phyloP scores from a whole-genome alignment of 352 stramenopile genomes.

The Phytophthora melonis region DNA sequence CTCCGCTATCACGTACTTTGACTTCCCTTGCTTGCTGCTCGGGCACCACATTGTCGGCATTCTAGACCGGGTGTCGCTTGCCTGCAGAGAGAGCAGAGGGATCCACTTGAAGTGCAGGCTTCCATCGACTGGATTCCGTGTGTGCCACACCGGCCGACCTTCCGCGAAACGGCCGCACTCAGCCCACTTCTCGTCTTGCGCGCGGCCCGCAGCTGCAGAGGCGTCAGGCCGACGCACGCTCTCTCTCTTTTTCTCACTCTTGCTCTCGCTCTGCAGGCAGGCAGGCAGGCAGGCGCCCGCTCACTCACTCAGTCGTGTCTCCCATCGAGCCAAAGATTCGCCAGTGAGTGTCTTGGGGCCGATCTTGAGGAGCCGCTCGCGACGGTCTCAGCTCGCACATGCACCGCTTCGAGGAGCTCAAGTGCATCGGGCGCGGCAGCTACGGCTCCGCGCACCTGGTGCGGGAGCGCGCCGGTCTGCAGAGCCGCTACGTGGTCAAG shows the following conservation, averaged over 20 bases:
- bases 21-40: not conserved
- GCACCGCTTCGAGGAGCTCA: constrained; percentile 81
- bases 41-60: too few relatives aligned
- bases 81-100: not conserved
- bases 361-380: constrained; percentile 33
- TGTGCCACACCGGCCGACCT: not conserved
- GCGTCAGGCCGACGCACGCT: too few relatives aligned
- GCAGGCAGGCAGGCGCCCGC: too few relatives aligned
- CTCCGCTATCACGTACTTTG: not conserved
- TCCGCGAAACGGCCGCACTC: not conserved
- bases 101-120: not conserved
- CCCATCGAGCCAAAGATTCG: constrained; percentile 2
- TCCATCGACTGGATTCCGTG: not conserved
- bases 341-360: not conserved
- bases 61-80: too few relatives aligned
- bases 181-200: not conserved
- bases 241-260: not conserved
- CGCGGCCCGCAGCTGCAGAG: too few relatives aligned
- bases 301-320: too few relatives aligned
- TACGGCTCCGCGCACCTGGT: constrained; percentile 83
- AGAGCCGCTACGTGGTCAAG: constrained; percentile 78
- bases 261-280: not conserved
- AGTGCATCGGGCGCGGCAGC: constrained; percentile 80
- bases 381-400: constrained; percentile 36
- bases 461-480: constrained; percentile 39